Percentiles rank a stretch among this genome's conserved stretches.
Evolutionary conservation across 805 yeast genomes (phyloP).

Genomic region (Wickerhamomyces alni): DNA sequence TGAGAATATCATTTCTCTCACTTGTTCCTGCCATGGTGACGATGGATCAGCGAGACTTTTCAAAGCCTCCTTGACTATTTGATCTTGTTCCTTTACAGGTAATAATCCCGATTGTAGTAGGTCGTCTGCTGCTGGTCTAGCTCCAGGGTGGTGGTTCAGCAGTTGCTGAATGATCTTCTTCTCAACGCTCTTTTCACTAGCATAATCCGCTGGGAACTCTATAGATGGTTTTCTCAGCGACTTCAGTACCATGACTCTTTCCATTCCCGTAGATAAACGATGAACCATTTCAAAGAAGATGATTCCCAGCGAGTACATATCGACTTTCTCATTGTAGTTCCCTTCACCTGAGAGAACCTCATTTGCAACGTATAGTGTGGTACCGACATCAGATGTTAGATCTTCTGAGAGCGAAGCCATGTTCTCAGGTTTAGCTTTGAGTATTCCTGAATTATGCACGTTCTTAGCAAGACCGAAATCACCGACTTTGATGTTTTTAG

Average conservation of each 20-base stretch:
- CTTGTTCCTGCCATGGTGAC: slow-evolving; percentile 92
- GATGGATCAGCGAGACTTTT: slow-evolving; percentile 82
- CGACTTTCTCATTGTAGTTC: slow-evolving; percentile 88
- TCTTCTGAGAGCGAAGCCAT: slow-evolving; percentile 46
- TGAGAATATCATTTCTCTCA: slow-evolving; percentile 76
- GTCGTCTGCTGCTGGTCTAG: slow-evolving; percentile 74
- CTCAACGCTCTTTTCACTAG: slow-evolving; percentile 48
- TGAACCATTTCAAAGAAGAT: slow-evolving; percentile 95
- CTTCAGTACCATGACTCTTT: slow-evolving; percentile 69
- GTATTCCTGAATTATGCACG: slow-evolving; percentile 47
- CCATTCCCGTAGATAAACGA: slow-evolving; percentile 87
- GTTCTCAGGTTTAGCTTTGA: slow-evolving; percentile 23
- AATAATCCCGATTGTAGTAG: slow-evolving; percentile 75
- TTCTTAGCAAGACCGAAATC: slow-evolving; percentile 96
- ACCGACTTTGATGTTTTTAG: slow-evolving; percentile 87
- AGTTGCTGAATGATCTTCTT: slow-evolving; percentile 59
- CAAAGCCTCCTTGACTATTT: slow-evolving; percentile 81
- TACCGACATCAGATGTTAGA: slow-evolving; percentile 89
- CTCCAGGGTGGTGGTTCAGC: slow-evolving; percentile 71
- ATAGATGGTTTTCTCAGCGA: slow-evolving; percentile 53
- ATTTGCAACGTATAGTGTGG: slow-evolving; percentile 86
- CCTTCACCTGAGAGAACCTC: slow-evolving; percentile 75
- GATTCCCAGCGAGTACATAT: slow-evolving; percentile 90
- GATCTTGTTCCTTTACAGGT: slow-evolving; percentile 88
- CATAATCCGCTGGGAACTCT: slow-evolving; percentile 68